phyloP scores from a whole-genome alignment of 305 asterid genomes.

The Coffea humblotiana region DNA sequence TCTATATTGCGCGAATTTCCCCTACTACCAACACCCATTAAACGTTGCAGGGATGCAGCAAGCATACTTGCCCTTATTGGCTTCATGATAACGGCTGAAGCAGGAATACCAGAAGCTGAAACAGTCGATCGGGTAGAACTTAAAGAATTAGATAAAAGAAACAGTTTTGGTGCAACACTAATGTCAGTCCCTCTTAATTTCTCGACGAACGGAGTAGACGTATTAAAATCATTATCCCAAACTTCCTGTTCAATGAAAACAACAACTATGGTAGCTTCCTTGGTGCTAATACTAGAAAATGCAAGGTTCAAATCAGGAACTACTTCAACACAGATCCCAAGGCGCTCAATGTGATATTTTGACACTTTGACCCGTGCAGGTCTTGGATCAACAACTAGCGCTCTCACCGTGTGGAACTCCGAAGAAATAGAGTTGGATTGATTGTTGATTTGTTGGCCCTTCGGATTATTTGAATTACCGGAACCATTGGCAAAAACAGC shows the following conservation, averaged over 20 bases:
- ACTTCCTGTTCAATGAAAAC: constrained; percentile 74
- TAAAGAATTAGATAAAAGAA: constrained; percentile 62
- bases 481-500: constrained; percentile 58
- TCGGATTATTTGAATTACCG: constrained; percentile 34
- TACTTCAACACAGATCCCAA: constrained; percentile 68
- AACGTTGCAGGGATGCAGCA: constrained; percentile 79
- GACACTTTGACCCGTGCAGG: constrained; percentile 70
- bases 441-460: constrained; percentile 32
- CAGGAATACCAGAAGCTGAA: constrained; percentile 31
- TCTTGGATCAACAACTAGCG: constrained; percentile 79
- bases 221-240: constrained; percentile 55
- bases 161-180: constrained; percentile 39
- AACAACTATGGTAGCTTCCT: constrained; percentile 35
- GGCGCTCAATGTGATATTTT: constrained; percentile 71
- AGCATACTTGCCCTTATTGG: constrained; percentile 90
- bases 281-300: constrained; percentile 26
- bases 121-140: constrained; percentile 30
- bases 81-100: constrained; percentile 59
- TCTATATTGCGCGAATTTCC: constrained; percentile 54
- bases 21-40: constrained; percentile 62
- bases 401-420: constrained; percentile 72
- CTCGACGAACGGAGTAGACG: constrained; percentile 28
- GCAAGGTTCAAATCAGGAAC: constrained; percentile 41
- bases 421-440: constrained; percentile 37
- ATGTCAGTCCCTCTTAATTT: constrained; percentile 30